Base-by-base conservation (phyloP, 2,329 filamentous ascomycete genomes). In the Colletotrichum camelliae region DNA sequence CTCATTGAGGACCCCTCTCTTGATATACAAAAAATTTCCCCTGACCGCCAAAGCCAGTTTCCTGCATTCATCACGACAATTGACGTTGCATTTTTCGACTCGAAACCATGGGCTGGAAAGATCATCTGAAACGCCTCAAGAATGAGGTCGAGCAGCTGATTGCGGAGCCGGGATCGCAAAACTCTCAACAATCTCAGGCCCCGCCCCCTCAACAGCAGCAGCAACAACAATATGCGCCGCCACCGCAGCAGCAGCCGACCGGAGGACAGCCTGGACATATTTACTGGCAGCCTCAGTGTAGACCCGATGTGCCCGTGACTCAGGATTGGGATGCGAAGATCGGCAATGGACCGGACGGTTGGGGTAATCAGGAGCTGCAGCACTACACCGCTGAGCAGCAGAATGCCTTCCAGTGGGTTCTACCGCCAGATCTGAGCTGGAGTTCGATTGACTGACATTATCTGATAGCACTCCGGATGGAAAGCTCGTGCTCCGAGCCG, bases 291-390 rank as follows among this genome's bases (percentile, higher is more conserved):
- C 87, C 90, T 1, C 85, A 84, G 9, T 90, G 92, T 78, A 81
- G 84, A 33, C 85, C 88, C 1, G 82, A 85, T 16, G 83, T 85
- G 4, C 86, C 88, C 0, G 84, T 92, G 4, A 85, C 84, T 0
- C 81, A 84, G 4, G 87, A 91, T 77, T 92, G 91, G 84, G 83
- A 89, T 6, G 87, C 89, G 35, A 89, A 91, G 80, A 84, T 89
- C 62, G 87, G 88, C 33, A 88, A 88, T 39, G 90, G 90, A 33
- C 87, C 86, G n/a, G 87, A 91, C 79, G 90, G 91, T 48, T 92
- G 91, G 91, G 91, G 91, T 27, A 92, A 92, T 79, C 88, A 91
- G 76, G 91, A 92, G 83, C 83, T 90, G 65, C 87, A 92, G 81
- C 88, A 90, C 82, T 92, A 92, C 80, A 89, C 88, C 7, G 83